Conservation (phyloP, 768 basidiomycete genomes). For the Auricularia heimuer region DNA sequence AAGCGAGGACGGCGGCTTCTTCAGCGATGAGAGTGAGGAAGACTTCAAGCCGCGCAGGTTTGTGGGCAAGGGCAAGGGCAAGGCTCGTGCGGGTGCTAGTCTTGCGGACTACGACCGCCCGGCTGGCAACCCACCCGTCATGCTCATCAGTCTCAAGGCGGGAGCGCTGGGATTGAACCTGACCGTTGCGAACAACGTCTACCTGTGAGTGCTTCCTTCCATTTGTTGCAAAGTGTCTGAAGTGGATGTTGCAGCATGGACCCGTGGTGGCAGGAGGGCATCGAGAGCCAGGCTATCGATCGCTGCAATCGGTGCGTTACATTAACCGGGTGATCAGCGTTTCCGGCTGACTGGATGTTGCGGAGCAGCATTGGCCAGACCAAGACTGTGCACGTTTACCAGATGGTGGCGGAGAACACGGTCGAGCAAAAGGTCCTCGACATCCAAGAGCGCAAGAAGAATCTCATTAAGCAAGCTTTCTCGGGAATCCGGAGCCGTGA, state of each 20-base stretch:
- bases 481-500: constrained; percentile 72
- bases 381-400: constrained; percentile 77
- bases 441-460: constrained; percentile 81
- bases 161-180: constrained; percentile 83
- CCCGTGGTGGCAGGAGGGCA: constrained; percentile 64
- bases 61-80: constrained; percentile 21
- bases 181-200: constrained; percentile 83
- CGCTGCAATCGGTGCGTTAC: constrained; percentile 53
- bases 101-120: constrained; percentile 13
- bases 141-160: constrained; percentile 77
- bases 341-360: not conserved
- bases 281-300: constrained; percentile 78
- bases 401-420: constrained; percentile 82
- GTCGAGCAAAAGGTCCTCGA: constrained; percentile 72
- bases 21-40: constrained; percentile 26
- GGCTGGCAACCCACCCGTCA: constrained; percentile 55
- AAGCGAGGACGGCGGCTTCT: constrained; percentile 18
- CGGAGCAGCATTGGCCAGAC: constrained; percentile 60
- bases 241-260: constrained; percentile 49
- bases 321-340: not conserved
- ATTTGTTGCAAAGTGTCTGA: constrained; percentile 3
- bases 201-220: constrained; percentile 41
- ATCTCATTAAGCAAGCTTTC: constrained; percentile 74
- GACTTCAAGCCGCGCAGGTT: constrained; percentile 25
- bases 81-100: constrained; percentile 8